Evolutionary conservation across 345 rosid genomes (phyloP), one percentile per base, ranked within the genome.

Genomic region (Eucalyptus marginata): DNA sequence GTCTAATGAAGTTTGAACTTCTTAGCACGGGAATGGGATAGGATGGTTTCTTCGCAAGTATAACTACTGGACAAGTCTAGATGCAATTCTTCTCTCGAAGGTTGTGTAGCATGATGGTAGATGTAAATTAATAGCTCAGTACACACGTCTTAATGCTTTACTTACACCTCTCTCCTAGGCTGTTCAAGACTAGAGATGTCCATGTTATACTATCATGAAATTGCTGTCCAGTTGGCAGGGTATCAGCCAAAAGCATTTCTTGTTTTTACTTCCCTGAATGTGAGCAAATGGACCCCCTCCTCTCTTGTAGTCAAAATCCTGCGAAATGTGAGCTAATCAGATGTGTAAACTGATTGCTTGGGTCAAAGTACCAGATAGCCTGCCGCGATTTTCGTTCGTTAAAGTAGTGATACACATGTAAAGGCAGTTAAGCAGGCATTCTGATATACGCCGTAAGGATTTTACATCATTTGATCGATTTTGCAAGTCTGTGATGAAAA

Each of bases 361-460:
- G 83, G 47, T 76, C 47, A 6, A 76, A 76, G 83, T 18, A 76
- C 83, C 24, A 20, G 14, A 36, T 40, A 13, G 13, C 14, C 47
- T 2, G 27, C 13, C 4, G 2, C 5, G 8, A 76, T 20, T 76
- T 15, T 76, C 3, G 8, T 40, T 76, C 0, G 47, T 1, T 0
- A 64, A 64, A 13, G 17, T n/a, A 64, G 76, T 64, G 36, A n/a
- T 62, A 29, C 10, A 7, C 18, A 64, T 64, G 76, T n/a, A n/a
- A 64, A 64, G 33, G 76, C 36, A n/a, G 76, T n/a, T 64, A n/a
- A 64, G 76, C 76, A 64, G 36, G 76, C 76, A 64, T 64, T 64
- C 76, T n/a, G 31, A n/a, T 64, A n/a, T 12, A 0, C 0, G 20
- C 36, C 5, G 9, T n/a, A 64, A 31, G 71, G 16, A 3, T 64